These are phyloP conservation scores for Brassica hybrid DNA, from an alignment of 441 rosid genomes.

Conservation along the genomic window DNA sequence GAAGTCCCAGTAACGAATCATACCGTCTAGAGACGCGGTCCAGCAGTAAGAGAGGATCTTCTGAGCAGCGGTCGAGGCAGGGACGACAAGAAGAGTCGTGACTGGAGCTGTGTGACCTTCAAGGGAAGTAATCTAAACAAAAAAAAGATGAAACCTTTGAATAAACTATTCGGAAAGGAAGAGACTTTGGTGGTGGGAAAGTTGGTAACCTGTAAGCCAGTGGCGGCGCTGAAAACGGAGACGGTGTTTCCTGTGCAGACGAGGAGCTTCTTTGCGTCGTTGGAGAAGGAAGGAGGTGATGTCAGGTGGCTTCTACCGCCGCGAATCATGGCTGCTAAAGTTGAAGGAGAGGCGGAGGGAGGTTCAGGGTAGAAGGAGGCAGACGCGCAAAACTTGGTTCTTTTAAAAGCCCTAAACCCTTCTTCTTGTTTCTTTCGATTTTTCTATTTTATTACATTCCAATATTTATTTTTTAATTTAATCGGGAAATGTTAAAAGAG, in stretches of 20 bases:
- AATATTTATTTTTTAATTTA: too few relatives aligned
- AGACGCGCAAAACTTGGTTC: too few relatives aligned
- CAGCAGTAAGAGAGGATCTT: constrained; percentile 76
- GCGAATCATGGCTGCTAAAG: constrained; percentile 59
- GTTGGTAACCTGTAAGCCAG: constrained; percentile 73
- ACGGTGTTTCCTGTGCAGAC: constrained; percentile 81
- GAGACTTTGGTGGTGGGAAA: not conserved
- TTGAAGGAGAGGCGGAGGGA: constrained; percentile 5
- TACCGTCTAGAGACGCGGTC: constrained; percentile 96
- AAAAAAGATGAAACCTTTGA: not conserved
- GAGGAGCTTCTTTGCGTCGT: constrained; percentile 86
- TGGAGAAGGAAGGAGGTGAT: constrained; percentile 90
- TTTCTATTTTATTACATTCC: too few relatives aligned
- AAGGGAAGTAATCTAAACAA: constrained; percentile 59
- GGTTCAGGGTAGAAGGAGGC: not conserved
- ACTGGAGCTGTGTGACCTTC: constrained; percentile 86
- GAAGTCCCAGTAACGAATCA: constrained; percentile 91
- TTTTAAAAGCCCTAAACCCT: too few relatives aligned
- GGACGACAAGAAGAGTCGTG: constrained; percentile 75
- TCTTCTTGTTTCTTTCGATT: too few relatives aligned
- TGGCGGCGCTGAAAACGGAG: constrained; percentile 83
- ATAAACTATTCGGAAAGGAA: not conserved
- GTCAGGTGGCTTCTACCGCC: constrained; percentile 82
- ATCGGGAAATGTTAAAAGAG: too few relatives aligned
- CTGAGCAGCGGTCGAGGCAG: constrained; percentile 59